A percentile compares a stretch with the other conserved stretches of the same genome.
These are phyloP conservation scores for Ophiostoma australiae DNA, from an alignment of 2,329 filamentous ascomycete genomes.

Conservation along the genomic window DNA sequence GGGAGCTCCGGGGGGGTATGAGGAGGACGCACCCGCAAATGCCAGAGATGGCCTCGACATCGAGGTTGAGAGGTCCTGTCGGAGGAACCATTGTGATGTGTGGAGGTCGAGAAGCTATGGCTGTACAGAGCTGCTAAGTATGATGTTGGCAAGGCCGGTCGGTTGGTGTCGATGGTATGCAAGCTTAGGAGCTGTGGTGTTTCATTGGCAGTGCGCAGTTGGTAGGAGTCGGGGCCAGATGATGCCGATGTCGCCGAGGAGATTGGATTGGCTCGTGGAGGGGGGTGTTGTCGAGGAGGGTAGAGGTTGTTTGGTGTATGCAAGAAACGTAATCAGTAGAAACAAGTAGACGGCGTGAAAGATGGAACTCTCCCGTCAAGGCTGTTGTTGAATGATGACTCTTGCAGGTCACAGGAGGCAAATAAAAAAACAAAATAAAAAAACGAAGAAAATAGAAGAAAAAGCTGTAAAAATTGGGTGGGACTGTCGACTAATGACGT, in stretches of 20 bases:
- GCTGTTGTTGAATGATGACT: neutral
- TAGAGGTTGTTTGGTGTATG: neutral
- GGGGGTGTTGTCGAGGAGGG: neutral
- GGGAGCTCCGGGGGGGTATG: neutral
- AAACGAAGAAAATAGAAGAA: conserved; percentile 7
- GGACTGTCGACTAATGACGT: conserved; percentile 2
- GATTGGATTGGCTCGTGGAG: neutral
- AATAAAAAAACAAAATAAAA: neutral
- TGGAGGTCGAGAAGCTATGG: neutral
- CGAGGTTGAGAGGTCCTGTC: conserved; percentile 59
- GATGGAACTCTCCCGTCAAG: neutral
- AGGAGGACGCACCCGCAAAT: conserved; percentile 68
- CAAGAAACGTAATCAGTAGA: neutral
- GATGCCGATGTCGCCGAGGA: conserved; percentile 8
- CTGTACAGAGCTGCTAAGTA: neutral
- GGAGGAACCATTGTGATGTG: conserved; percentile 47
- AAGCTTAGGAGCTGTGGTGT: conserved; percentile 1
- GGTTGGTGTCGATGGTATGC: neutral
- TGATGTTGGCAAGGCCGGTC: neutral
- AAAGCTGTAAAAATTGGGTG: neutral
- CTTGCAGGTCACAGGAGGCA: conserved; percentile 11
- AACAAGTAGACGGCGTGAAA: neutral
- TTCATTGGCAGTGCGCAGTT: neutral
- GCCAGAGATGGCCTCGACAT: conserved; percentile 85
- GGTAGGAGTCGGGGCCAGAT: neutral